Percentiles rank a stretch among this genome's conserved stretches.
Evolutionary conservation across 441 rosid genomes (phyloP).

Genomic region (Lepidium campestre): DNA sequence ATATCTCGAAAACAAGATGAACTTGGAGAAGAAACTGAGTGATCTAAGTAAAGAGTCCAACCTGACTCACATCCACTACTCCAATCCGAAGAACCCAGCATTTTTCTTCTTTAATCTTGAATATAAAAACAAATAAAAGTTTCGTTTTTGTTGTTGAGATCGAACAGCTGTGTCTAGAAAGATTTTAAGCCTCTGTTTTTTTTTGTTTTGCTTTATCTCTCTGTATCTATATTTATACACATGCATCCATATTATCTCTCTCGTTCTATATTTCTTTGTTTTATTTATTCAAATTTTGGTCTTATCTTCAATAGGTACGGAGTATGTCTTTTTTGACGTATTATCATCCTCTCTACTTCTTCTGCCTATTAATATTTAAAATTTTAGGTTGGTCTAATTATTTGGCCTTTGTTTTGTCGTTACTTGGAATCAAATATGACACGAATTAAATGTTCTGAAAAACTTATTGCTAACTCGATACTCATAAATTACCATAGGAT

Average conservation of each 20-base stretch:
- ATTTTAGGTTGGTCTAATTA: slow-evolving; percentile 25
- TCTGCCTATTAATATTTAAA: slow-evolving; percentile 4
- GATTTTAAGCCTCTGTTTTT: neutral
- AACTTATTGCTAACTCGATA: too few species aligned
- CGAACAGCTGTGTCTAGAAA: neutral
- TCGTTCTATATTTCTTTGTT: neutral
- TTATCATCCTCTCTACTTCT: slow-evolving; percentile 16
- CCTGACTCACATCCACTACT: slow-evolving; percentile 92
- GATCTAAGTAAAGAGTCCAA: slow-evolving; percentile 89
- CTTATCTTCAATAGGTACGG: slow-evolving; percentile 28
- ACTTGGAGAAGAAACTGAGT: slow-evolving; percentile 43
- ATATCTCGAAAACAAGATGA: slow-evolving; percentile 24
- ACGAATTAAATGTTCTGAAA: neutral
- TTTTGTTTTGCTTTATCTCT: too few species aligned
- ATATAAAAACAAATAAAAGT: neutral
- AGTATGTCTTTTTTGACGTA: slow-evolving; percentile 17
- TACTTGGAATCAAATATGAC: slow-evolving; percentile 1
- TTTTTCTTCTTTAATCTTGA: neutral
- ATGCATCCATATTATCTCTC: slow-evolving; percentile 13
- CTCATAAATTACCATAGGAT: too few species aligned
- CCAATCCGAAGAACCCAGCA: slow-evolving; percentile 43
- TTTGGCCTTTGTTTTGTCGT: slow-evolving; percentile 22
- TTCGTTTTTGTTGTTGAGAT: neutral
- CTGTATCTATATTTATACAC: slow-evolving; percentile 11
- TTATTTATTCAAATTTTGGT: slow-evolving; percentile 18